Conservation (phyloP, 371 early-diverging fungal species). For the Mucor circinelloides region DNA sequence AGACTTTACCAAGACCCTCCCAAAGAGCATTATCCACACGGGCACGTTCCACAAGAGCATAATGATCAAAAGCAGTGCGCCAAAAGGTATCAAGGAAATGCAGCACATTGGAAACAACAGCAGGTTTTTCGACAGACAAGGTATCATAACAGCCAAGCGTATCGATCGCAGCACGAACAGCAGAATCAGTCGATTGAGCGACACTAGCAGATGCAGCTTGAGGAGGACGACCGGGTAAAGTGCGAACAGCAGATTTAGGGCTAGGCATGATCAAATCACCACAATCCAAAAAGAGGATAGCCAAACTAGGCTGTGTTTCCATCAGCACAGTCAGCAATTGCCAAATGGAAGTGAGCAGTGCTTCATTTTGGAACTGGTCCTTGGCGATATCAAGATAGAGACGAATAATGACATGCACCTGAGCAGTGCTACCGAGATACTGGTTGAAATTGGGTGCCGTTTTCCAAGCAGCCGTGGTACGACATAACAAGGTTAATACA, state of each 20-base stretch:
- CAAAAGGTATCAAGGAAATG: conserved; percentile 51
- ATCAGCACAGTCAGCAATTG: conserved; percentile 40
- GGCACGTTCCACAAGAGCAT: conserved; percentile 46
- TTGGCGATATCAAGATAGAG: conserved; percentile 39
- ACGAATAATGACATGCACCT: conserved; percentile 40
- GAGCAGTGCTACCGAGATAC: conserved; percentile 44
- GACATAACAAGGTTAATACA: conserved; percentile 37
- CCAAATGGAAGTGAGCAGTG: conserved; percentile 42
- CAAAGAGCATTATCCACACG: conserved; percentile 49
- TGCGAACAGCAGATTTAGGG: conserved; percentile 53
- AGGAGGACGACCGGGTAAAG: conserved; percentile 43
- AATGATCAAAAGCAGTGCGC: conserved; percentile 51
- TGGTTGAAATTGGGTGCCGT: conserved; percentile 41
- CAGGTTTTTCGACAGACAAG: conserved; percentile 38
- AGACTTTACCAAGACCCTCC: conserved; percentile 39
- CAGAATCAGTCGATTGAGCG: conserved; percentile 30
- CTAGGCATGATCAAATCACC: conserved; percentile 56
- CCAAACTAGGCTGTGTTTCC: conserved; percentile 49
- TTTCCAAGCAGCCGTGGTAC: conserved; percentile 33
- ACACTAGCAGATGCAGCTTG: background rate
- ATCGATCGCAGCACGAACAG: conserved; percentile 43
- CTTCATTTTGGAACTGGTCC: conserved; percentile 34
- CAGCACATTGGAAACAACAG: conserved; percentile 40
- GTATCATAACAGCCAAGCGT: conserved; percentile 38
- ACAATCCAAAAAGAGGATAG: conserved; percentile 50